Conservation (phyloP, 768 basidiomycete species). For the Leccinum longicurvipes region DNA sequence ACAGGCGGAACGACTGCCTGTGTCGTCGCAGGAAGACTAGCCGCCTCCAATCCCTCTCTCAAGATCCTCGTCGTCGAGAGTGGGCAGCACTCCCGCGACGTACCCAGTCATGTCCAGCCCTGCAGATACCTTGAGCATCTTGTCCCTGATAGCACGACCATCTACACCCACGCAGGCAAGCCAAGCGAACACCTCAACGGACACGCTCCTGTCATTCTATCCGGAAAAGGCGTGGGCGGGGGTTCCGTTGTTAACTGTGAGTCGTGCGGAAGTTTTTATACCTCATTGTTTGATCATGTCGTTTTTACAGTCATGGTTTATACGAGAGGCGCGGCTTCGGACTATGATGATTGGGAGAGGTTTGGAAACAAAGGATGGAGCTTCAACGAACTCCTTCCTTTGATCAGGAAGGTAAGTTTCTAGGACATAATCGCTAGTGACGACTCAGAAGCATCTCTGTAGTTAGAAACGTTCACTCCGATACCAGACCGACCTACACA, state of each 20-base stretch:
- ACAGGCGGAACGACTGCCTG: no score
- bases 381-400: slow-evolving; percentile 51
- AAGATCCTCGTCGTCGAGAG: slow-evolving; percentile 57
- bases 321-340: slow-evolving; percentile 55
- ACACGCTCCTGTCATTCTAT: slow-evolving; percentile 42
- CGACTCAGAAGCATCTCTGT: no score
- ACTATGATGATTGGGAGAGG: slow-evolving; percentile 59
- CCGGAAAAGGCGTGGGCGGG: slow-evolving; percentile 56
- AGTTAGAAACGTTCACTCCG: slow-evolving; percentile 37
- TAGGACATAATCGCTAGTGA: slow-evolving; percentile 33
- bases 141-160: slow-evolving; percentile 35
- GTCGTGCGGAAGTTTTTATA: slow-evolving; percentile 1
- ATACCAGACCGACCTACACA: slow-evolving; percentile 32
- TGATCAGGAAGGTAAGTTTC: slow-evolving; percentile 49
- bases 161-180: slow-evolving; percentile 39
- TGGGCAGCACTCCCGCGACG: slow-evolving; percentile 43
- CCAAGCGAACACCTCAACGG: slow-evolving; percentile 44
- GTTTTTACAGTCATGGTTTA: slow-evolving; percentile 43
- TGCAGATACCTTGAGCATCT: slow-evolving; percentile 47
- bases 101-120: slow-evolving; percentile 50
- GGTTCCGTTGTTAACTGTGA: slow-evolving; percentile 63
- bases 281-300: neutral
- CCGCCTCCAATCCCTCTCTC: slow-evolving; percentile 48
- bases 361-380: slow-evolving; percentile 61
- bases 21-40: slow-evolving; percentile 52